phyloP scores from a whole-genome alignment of 2,329 filamentous ascomycete genomes.

The Aspergillus sp. region DNA sequence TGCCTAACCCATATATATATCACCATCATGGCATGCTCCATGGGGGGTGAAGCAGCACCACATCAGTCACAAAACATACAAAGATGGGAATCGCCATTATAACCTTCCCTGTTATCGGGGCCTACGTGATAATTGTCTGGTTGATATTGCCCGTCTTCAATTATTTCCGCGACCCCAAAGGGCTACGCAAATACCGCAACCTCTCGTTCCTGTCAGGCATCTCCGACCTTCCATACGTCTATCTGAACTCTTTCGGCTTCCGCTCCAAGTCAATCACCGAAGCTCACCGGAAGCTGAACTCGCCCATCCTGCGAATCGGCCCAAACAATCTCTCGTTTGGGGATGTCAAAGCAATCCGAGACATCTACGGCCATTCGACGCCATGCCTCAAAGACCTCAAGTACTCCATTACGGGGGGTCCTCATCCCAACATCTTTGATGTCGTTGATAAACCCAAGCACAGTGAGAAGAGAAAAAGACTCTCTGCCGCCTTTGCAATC shows the following conservation, averaged over 20 bases:
- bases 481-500: slow-evolving; percentile 55
- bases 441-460: slow-evolving; percentile 56
- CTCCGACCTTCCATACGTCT: slow-evolving; percentile 50
- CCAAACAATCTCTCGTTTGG: slow-evolving; percentile 49
- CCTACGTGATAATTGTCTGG: not conserved
- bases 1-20: no score
- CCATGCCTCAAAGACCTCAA: slow-evolving; percentile 53
- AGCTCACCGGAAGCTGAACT: slow-evolving; percentile 27
- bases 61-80: not conserved
- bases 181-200: slow-evolving; percentile 51
- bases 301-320: slow-evolving; percentile 49
- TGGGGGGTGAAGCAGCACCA: no score
- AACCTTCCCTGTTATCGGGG: not conserved
- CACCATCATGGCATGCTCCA: no score
- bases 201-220: slow-evolving; percentile 48
- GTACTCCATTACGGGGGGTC: slow-evolving; percentile 50
- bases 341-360: slow-evolving; percentile 45
- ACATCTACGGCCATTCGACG: slow-evolving; percentile 55
- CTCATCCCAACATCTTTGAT: slow-evolving; percentile 56
- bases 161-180: slow-evolving; percentile 54
- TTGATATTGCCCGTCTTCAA: slow-evolving; percentile 30
- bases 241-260: slow-evolving; percentile 41
- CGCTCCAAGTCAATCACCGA: not conserved
- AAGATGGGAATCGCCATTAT: not conserved
- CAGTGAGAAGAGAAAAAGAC: slow-evolving; percentile 51